These are phyloP conservation scores for Coriaria nepalensis DNA, from an alignment of 306 rosid genomes.

Conservation along the genomic window DNA sequence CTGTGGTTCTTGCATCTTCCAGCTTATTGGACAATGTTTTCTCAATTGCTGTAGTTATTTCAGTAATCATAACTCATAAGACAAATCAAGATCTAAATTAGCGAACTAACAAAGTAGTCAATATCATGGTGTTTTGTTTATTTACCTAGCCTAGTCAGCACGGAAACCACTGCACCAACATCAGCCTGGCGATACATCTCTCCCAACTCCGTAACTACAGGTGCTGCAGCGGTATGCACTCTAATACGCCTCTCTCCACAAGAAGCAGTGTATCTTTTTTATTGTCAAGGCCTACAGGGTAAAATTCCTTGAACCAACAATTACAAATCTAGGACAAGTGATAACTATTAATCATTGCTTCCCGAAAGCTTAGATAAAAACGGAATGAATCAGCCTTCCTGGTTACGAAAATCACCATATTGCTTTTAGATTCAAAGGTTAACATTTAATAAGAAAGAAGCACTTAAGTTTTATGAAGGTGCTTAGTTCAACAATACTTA, in stretches of 20 bases:
- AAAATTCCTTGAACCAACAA: neutral
- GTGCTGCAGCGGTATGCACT: slow-evolving; percentile 87
- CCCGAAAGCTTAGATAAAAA: no score
- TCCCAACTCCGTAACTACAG: slow-evolving; percentile 77
- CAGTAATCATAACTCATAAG: slow-evolving; percentile 18
- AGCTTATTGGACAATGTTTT: slow-evolving; percentile 72
- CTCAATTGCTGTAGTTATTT: slow-evolving; percentile 66
- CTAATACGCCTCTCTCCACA: slow-evolving; percentile 98
- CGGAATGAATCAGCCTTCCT: no score
- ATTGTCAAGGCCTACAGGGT: slow-evolving; percentile 36
- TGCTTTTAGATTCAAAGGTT: no score
- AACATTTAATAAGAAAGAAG: no score
- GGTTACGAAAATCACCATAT: no score
- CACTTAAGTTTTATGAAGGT: neutral
- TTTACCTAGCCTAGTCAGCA: slow-evolving; percentile 80
- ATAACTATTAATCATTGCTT: no score
- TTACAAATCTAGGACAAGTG: no score
- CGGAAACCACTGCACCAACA: slow-evolving; percentile 70
- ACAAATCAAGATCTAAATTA: slow-evolving; percentile 15
- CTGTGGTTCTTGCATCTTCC: slow-evolving; percentile 74
- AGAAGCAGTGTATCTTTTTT: slow-evolving; percentile 84
- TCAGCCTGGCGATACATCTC: slow-evolving; percentile 90
- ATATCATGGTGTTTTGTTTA: slow-evolving; percentile 10
- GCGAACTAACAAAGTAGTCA: neutral
- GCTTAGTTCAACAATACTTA: slow-evolving; percentile 6